Evolutionary conservation across 768 basidiomycete species (phyloP), one percentile per base, ranked within the genome.

Genomic region (Kwoniella sp.): DNA sequence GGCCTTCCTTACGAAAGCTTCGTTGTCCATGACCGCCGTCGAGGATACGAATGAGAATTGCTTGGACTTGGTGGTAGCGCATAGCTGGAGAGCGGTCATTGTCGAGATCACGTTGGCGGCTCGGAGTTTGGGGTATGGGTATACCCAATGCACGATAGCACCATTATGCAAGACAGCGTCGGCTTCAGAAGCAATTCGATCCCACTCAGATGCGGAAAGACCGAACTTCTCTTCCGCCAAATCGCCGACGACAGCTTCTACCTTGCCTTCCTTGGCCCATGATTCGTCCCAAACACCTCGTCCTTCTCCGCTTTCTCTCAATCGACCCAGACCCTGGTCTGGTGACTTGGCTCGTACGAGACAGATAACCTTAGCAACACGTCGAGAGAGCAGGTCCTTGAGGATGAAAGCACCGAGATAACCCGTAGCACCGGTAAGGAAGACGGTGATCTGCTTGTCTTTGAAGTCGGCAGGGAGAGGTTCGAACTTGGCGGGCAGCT

Each of bases 91-190:
- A 6, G 88, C 88, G 1, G 90, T 89, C 60, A 99, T 76, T 6
- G 96, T 99, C 0, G 90, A 88, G 12, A 94, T 74, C n/a, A 98
- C 96, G 79, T 99, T 99, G 15, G 94, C 86, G 0, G 88, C 84
- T 7, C 94, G 90, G 12, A 99, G 84, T 77, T 88, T 92, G 77
- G 94, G 89, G 81, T 99, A 99, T 0, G 93, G 92, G 79, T 96
- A 99, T 2, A 99, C 91, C 96, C 96, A 99, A 76, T 99, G 96
- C 15, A 98, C 95, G 79, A 97, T 80, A n/a, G 96, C 96, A 36
- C 96, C 96, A 68, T 99, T 99, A 77, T 99, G 96, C 50, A 98
- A 73, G 33, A 99, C 83, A 0, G 86, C 87, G 74, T 98, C 93
- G 0, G 88, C 86, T 74, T 92, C 89, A 21, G 80, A 74, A 1